A percentile compares a stretch with the other conserved stretches of the same genome.
Conservation (phyloP, 2,329 filamentous ascomycete genomes). For the Lecanicillium sp. region DNA sequence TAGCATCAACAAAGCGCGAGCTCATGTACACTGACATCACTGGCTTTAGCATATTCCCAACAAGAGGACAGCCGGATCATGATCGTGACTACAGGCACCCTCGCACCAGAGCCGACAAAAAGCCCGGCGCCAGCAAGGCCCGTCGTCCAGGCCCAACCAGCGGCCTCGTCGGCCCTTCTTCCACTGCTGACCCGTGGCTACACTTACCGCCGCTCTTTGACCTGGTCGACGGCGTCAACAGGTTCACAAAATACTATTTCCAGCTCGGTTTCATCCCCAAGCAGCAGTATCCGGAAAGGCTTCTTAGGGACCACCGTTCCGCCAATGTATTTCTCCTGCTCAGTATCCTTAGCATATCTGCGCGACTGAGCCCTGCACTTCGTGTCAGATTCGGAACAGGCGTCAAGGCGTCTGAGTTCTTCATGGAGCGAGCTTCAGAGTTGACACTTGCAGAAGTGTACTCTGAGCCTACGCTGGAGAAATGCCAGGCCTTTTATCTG, state of each 20-base stretch:
- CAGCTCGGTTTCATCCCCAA: conserved; percentile 53
- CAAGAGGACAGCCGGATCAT: conserved; percentile 42
- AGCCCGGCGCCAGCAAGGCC: conserved; percentile 30
- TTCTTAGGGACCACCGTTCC: conserved; percentile 38
- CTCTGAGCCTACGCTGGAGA: conserved; percentile 41
- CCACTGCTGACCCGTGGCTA: conserved; percentile 35
- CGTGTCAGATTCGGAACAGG: conserved; percentile 40
- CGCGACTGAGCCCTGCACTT: conserved; percentile 42
- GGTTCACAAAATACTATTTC: conserved; percentile 47
- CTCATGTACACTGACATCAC: background rate
- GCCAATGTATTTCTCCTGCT: conserved; percentile 47
- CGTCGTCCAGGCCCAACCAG: conserved; percentile 12
- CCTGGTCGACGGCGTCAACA: conserved; percentile 43
- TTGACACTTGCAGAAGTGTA: conserved; percentile 44
- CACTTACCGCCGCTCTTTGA: conserved; percentile 39
- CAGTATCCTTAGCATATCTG: conserved; percentile 47
- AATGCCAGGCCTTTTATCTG: conserved; percentile 50
- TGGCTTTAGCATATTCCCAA: conserved; percentile 37
- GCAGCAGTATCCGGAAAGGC: conserved; percentile 36
- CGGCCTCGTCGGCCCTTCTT: conserved; percentile 11
- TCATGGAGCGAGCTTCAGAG: conserved; percentile 40
- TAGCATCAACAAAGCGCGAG: background rate
- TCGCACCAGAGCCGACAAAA: conserved; percentile 39
- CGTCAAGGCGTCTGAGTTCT: conserved; percentile 42
- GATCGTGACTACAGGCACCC: conserved; percentile 50